These are phyloP conservation scores for Neoboletus brunneissimus DNA, from an alignment of 768 basidiomycete genomes.

Conservation along the genomic window DNA sequence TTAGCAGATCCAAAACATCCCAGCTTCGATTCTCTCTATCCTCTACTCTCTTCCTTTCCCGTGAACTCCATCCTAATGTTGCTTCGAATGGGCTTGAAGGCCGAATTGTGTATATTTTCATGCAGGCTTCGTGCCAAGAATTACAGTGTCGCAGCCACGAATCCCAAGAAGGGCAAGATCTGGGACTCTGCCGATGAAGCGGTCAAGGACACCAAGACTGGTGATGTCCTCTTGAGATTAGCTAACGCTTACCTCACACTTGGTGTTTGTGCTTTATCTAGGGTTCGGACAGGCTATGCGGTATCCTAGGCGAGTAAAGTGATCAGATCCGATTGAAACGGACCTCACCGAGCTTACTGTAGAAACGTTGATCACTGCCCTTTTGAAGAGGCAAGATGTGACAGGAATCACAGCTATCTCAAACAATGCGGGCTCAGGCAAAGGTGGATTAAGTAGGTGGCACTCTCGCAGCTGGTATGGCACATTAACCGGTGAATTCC, in stretches of 20 bases:
- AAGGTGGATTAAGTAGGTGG: constrained; percentile 61
- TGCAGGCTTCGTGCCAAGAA: not conserved
- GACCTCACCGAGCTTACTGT: not conserved
- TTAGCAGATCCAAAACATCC: not conserved
- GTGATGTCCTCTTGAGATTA: constrained; percentile 62
- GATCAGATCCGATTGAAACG: not conserved
- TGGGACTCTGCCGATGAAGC: constrained; percentile 79
- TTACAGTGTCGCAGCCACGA: constrained; percentile 5
- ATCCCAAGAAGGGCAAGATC: constrained; percentile 48
- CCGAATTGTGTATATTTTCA: constrained; percentile 4
- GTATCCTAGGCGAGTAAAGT: constrained; percentile 63
- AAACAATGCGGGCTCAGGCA: constrained; percentile 75
- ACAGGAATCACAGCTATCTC: constrained; percentile 73
- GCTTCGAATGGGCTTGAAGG: constrained; percentile 3
- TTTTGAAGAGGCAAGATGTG: constrained; percentile 69
- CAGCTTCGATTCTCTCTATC: not conserved
- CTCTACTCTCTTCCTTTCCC: not conserved
- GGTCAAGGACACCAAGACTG: constrained; percentile 76
- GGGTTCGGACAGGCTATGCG: constrained; percentile 91
- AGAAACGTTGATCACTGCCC: constrained; percentile 79
- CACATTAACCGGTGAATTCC: not conserved
- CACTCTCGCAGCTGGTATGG: not conserved
- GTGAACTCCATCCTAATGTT: constrained; percentile 6
- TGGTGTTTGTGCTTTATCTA: constrained; percentile 24
- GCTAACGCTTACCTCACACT: not conserved